A percentile compares a stretch with the other conserved stretches of the same genome.
Evolutionary conservation across 257 asterid species (phyloP).

Genomic region (Solanum habrochaites): DNA sequence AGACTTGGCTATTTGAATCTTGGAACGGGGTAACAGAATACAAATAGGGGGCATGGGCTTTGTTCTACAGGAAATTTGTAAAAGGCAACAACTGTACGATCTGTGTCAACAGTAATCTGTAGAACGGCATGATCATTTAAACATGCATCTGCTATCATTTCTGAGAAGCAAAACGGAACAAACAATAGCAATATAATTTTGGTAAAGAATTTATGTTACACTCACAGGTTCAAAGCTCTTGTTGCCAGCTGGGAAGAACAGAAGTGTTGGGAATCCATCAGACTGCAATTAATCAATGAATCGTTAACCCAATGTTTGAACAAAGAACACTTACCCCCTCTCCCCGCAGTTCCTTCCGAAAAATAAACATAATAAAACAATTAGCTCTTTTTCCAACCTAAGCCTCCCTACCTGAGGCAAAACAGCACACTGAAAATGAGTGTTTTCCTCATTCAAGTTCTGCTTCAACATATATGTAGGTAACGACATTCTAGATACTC

Average conservation of each 20-base stretch:
- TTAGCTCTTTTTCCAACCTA: background rate
- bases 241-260: constrained; percentile 95
- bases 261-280: constrained; percentile 92
- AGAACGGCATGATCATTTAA: background rate
- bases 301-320: background rate
- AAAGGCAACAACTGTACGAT: constrained; percentile 81
- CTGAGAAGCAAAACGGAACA: background rate
- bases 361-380: background rate
- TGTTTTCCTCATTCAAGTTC: background rate
- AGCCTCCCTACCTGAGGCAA: background rate
- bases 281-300: constrained; percentile 28
- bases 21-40: constrained; percentile 81
- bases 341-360: background rate
- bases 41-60: too few relatives aligned
- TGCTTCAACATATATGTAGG: background rate
- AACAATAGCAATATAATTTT: background rate
- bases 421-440: background rate
- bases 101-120: constrained; percentile 65
- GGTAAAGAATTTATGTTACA: background rate
- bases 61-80: constrained; percentile 94
- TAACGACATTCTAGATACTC: background rate
- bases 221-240: constrained; percentile 97
- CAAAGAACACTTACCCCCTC: background rate
- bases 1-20: constrained; percentile 59
- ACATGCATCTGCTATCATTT: background rate